phyloP scores from a whole-genome alignment of 2,329 filamentous ascomycete species.

The Sodiomyces alkalinus region DNA sequence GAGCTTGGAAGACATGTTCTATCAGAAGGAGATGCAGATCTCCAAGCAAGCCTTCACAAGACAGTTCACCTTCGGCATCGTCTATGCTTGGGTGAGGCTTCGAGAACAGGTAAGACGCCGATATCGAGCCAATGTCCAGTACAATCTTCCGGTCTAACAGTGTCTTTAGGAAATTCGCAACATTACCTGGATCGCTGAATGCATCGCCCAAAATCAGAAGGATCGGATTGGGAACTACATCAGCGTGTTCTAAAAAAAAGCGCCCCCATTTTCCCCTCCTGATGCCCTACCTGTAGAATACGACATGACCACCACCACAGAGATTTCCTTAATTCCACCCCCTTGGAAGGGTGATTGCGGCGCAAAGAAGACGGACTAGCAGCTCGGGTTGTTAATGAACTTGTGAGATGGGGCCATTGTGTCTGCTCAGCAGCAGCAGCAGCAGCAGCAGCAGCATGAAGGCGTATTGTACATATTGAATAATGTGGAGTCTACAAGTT shows the following conservation, averaged over 20 bases:
- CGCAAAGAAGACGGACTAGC: conserved; percentile 12
- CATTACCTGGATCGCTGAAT: conserved; percentile 98
- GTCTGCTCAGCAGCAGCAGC: conserved; percentile 1
- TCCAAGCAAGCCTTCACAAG: conserved; percentile 89
- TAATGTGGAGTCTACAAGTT: conserved; percentile 24
- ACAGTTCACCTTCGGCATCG: conserved; percentile 87
- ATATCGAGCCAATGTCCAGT: not conserved
- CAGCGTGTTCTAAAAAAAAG: conserved; percentile 63
- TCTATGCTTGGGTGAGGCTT: conserved; percentile 96
- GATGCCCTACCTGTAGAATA: conserved; percentile 25
- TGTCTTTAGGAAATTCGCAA: conserved; percentile 95
- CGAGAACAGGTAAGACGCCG: conserved; percentile 68
- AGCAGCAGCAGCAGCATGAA: no score
- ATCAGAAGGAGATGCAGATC: conserved; percentile 98
- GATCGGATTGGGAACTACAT: conserved; percentile 98
- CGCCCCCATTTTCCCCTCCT: conserved; percentile 9
- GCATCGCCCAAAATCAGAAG: conserved; percentile 99
- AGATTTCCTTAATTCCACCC: no score
- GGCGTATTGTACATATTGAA: conserved; percentile 34
- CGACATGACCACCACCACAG: conserved; percentile 7
- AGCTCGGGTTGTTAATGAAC: conserved; percentile 7
- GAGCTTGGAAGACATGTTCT: conserved; percentile 94
- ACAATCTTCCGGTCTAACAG: no score
- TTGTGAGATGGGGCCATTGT: conserved; percentile 10
- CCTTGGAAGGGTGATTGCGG: conserved; percentile 19